Base-by-base conservation (phyloP, 2,329 filamentous ascomycete species). In the Truncatella angustata region DNA sequence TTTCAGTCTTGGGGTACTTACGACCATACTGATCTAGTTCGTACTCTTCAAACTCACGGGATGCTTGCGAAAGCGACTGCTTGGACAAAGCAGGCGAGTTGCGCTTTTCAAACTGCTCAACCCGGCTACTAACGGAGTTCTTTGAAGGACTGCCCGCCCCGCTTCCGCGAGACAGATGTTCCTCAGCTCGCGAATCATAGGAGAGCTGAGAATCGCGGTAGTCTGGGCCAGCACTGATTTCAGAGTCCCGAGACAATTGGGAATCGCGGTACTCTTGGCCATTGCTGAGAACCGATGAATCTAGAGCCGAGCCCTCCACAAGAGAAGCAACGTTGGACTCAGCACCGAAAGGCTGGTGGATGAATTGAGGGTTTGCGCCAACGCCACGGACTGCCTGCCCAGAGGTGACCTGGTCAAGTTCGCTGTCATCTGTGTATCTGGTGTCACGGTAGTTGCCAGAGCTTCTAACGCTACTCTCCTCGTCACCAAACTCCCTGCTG, bases 251-350 rank as follows among this genome's bases (percentile, higher is more conserved):
- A n/a, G n/a, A n/a, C n/a, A n/a, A n/a, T n/a, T n/a, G n/a, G n/a
- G n/a, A 68, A 51, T 65, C 61, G 56, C 70, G 59, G 55, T 77
- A 79, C 23, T 80, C 76, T 56, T 79, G 75, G n/a, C 75, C 74
- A 60, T 67, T 67, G 12, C 72, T 92, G 49, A 96, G 66, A 11
- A 87, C 81, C 2, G 91, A 95, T 48, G 80, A 80, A 4, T 83
- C 80, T 14, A 83, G 66, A 68, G 80, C 74, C 0, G 91, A 93
- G 16, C 91, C 90, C 60, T 94, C 87, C 2, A 86, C 74, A 5
- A 97, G 75, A 14, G 92, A 97, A 6, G 93, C 93, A 10, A 97
- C 92, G 9, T 88, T 89, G 12, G 92, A 97, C 69, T 97, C 92
- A 0, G 96, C 85, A 2, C 82, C 90, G 30, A 85, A 65, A 2